Evolutionary conservation across 257 asterid genomes (phyloP).

Genomic region (Paraleonurus japonicus): DNA sequence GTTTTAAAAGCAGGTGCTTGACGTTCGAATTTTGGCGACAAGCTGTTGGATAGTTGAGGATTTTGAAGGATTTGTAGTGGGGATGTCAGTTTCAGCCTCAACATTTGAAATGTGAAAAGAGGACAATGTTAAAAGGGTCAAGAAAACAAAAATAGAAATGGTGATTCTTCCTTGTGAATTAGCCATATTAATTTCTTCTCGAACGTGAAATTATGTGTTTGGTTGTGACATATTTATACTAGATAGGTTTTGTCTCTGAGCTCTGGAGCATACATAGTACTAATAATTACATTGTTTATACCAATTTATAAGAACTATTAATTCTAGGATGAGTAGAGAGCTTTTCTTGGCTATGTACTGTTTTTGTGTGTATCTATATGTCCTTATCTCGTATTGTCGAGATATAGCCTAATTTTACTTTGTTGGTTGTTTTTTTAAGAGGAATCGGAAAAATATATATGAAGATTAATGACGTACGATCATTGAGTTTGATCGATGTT

Average conservation of each 20-base stretch:
- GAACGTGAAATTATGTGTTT: background rate
- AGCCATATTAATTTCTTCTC: background rate
- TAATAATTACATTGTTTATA: background rate
- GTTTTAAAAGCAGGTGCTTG: background rate
- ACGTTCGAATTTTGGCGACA: background rate
- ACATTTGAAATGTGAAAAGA: background rate
- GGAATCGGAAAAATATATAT: too few species aligned
- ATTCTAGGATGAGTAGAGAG: too few species aligned
- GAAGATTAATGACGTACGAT: too few species aligned
- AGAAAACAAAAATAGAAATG: conserved; percentile 3
- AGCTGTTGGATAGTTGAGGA: background rate
- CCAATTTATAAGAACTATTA: background rate
- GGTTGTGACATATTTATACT: background rate
- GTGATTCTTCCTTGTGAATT: conserved; percentile 24
- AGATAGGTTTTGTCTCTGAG: too few species aligned
- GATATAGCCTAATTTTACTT: too few species aligned
- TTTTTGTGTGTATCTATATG: too few species aligned
- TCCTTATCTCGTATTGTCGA: too few species aligned
- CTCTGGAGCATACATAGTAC: background rate
- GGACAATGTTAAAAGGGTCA: background rate
- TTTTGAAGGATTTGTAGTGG: background rate
- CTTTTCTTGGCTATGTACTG: too few species aligned
- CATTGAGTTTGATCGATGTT: too few species aligned
- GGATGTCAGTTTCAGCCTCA: background rate
- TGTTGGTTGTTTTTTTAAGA: too few species aligned